These are phyloP conservation scores for Botrytis hyacinthi DNA, from an alignment of 2,329 filamentous ascomycete genomes.

Conservation along the genomic window DNA sequence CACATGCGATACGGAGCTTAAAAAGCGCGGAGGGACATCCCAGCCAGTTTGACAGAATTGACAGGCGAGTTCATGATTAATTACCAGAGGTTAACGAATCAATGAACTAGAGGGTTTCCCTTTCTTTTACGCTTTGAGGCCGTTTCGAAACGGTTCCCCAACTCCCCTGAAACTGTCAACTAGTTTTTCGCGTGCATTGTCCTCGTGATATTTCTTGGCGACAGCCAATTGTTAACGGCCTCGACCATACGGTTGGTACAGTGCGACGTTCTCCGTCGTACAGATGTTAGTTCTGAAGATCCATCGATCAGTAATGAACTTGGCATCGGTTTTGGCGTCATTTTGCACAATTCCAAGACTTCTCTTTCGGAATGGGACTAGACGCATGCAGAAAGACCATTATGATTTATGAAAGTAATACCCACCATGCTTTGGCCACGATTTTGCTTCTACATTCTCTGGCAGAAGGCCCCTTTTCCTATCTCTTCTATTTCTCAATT, in stretches of 20 bases:
- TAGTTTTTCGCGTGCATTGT: not conserved
- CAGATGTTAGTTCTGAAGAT: not conserved
- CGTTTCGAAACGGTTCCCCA: constrained; percentile 17
- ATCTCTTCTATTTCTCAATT: not conserved
- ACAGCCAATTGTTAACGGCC: not conserved
- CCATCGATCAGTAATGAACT: constrained; percentile 8
- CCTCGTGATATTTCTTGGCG: constrained; percentile 7
- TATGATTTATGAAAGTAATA: constrained; percentile 14
- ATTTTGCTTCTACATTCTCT: constrained; percentile 12
- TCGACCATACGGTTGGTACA: not conserved
- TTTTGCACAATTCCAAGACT: not conserved
- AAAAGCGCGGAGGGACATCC: not conserved
- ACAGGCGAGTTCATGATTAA: not conserved
- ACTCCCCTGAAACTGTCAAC: constrained; percentile 13
- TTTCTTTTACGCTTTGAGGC: not conserved
- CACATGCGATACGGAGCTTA: not conserved
- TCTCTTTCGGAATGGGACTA: not conserved
- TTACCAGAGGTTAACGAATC: not conserved
- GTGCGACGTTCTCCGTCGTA: constrained; percentile 5
- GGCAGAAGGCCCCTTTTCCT: not conserved
- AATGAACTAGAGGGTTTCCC: not conserved
- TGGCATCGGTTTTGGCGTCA: constrained; percentile 9
- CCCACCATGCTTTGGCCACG: not conserved
- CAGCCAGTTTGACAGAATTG: not conserved
- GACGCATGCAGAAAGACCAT: not conserved